Evolutionary conservation across 306 rosid species (phyloP).

Genomic region (Benincasa hispida): DNA sequence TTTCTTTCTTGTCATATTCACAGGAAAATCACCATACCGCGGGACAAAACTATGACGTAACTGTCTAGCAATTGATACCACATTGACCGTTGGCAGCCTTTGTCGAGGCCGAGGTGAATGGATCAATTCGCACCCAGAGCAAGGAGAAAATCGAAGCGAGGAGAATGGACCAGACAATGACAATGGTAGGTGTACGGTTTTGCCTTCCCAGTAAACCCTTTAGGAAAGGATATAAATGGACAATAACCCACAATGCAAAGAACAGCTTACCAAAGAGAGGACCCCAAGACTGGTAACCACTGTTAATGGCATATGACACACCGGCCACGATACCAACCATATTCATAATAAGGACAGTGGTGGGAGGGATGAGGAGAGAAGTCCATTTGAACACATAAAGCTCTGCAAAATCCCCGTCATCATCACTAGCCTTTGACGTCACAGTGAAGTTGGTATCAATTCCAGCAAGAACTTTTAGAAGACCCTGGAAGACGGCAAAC

Average conservation of each 20-base stretch:
- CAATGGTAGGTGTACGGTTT: conserved; percentile 67
- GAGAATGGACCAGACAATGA: conserved; percentile 61
- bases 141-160: conserved; percentile 71
- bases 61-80: conserved; percentile 47
- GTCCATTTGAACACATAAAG: conserved; percentile 74
- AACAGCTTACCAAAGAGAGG: conserved; percentile 60
- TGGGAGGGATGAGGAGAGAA: conserved; percentile 64
- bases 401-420: conserved; percentile 58
- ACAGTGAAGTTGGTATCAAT: conserved; percentile 66
- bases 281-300: conserved; percentile 80
- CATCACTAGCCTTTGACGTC: conserved; percentile 62
- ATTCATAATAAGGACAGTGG: conserved; percentile 55
- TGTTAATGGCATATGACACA: conserved; percentile 52
- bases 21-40: neutral
- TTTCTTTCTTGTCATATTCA: conserved; percentile 7
- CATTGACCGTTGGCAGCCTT: conserved; percentile 35
- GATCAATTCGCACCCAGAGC: conserved; percentile 69
- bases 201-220: conserved; percentile 63
- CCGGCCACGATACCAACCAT: conserved; percentile 68
- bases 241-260: conserved; percentile 66
- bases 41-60: neutral
- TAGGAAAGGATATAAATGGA: conserved; percentile 67
- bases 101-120: conserved; percentile 28
- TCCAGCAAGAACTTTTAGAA: conserved; percentile 57
- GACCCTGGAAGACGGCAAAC: conserved; percentile 95